Base-by-base conservation (phyloP, 2,329 filamentous ascomycete genomes). In the Mollisia scopiformis region DNA sequence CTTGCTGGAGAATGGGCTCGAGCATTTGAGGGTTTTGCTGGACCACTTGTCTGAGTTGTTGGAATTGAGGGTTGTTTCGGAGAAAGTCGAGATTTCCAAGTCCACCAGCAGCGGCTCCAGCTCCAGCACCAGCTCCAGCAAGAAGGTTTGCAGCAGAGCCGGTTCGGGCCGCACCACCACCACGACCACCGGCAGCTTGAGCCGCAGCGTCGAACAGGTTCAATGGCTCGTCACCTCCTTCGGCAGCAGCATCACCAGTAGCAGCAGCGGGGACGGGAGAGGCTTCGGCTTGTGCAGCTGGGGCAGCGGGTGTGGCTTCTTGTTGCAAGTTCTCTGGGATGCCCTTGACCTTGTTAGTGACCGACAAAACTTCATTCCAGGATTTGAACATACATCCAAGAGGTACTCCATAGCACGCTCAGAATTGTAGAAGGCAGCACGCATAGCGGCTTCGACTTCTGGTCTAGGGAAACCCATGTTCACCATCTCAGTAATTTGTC, bases 1-100 rank as follows among this genome's bases (percentile, higher is more conserved):
- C 92, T 78, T 97, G 93, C 78, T 98, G 94, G 59, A 99, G 82
- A 69, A 99, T 98, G 6, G 95, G 94, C 80, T 99, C 95, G 23
- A 99, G 88, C 95, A 99, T 99, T 75, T 95, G 91, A 19, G 95
- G 95, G 75, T 98, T 92, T 76, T 97, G 93, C 79, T 99, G 95
- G 47, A 99, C 94, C 23, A 99, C 89, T 78, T 97, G 93, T 65
- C 95, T 90, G 62, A 99, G 86, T 79, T 99, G 95, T 79, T 98
- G 95, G 80, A 99, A 99, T 77, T 98, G 94, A 25, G 93, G 89
- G 76, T 98, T 98, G 77, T 93, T 92, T 72, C 95, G 89, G 58
- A 99, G 82, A 76, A 97, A 98, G 67, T 98, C 94, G 61, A 99
- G 86, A 73, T 93, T 96, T 27, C 89, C 90, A 27, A 91, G 79